Conservation (phyloP, 1,139 yeast genomes). For the Candida tetrigidarum region DNA sequence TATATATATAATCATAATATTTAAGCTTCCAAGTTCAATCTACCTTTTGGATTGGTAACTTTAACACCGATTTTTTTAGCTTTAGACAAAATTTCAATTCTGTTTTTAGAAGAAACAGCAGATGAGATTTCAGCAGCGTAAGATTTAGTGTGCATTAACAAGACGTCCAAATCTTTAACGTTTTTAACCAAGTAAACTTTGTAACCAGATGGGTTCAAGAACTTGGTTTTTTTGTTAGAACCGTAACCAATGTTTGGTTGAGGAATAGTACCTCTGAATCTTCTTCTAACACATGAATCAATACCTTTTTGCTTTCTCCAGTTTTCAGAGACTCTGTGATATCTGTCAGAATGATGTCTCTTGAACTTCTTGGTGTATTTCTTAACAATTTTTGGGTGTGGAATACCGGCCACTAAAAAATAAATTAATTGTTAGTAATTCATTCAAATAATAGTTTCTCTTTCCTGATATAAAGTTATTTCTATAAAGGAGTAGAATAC, state of each 20-base stretch:
- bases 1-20: slow-evolving; percentile 15
- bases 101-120: slow-evolving; percentile 98
- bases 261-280: slow-evolving; percentile 99
- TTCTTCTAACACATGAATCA: slow-evolving; percentile 99
- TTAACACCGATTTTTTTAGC: slow-evolving; percentile 98
- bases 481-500: no score
- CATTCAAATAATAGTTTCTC: neutral
- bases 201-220: slow-evolving; percentile 97
- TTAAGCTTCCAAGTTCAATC: slow-evolving; percentile 98
- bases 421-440: slow-evolving; percentile 6
- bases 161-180: slow-evolving; percentile 91
- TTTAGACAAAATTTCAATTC: slow-evolving; percentile 94
- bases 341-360: slow-evolving; percentile 99
- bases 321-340: slow-evolving; percentile 96
- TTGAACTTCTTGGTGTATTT: slow-evolving; percentile 99
- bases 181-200: slow-evolving; percentile 94
- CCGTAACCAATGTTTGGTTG: slow-evolving; percentile 99
- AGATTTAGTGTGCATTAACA: slow-evolving; percentile 96
- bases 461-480: no score
- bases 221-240: slow-evolving; percentile 98
- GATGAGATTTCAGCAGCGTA: slow-evolving; percentile 99
- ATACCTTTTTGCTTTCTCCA: slow-evolving; percentile 99
- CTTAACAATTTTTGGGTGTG: slow-evolving; percentile 99
- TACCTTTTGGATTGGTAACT: slow-evolving; percentile 99
- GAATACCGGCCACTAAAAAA: slow-evolving; percentile 84